Percentiles rank a stretch among this genome's conserved stretches.
Evolutionary conservation across 805 yeast genomes (phyloP).

Genomic region (Saccharomycopsis guyanensis): DNA sequence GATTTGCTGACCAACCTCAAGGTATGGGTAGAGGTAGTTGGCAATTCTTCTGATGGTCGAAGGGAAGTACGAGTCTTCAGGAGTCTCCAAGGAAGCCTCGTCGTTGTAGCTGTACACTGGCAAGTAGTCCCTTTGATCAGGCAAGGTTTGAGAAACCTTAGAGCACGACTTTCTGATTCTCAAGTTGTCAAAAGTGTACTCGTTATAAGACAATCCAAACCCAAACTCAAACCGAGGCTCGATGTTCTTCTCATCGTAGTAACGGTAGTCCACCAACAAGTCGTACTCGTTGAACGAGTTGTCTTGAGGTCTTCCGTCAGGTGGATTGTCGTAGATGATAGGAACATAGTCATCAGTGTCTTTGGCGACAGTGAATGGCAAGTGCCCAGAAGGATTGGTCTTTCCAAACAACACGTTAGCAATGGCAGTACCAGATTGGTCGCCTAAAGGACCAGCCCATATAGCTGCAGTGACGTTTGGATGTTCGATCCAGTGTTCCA

Average conservation of each 20-base stretch:
- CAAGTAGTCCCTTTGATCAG: slow-evolving; percentile 39
- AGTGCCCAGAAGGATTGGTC: slow-evolving; percentile 50
- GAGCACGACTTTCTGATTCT: slow-evolving; percentile 37
- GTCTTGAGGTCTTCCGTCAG: slow-evolving; percentile 31
- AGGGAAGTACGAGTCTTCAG: slow-evolving; percentile 46
- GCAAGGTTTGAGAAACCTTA: slow-evolving; percentile 23
- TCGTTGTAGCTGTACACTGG: slow-evolving; percentile 34
- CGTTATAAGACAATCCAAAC: slow-evolving; percentile 50
- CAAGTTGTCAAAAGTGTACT: slow-evolving; percentile 29
- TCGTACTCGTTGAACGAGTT: slow-evolving; percentile 25
- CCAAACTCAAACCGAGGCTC: slow-evolving; percentile 57
- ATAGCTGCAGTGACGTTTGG: slow-evolving; percentile 52
- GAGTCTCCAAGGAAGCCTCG: slow-evolving; percentile 39
- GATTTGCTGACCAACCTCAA: slow-evolving; percentile 25
- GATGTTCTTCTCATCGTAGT: slow-evolving; percentile 47
- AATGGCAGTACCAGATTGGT: slow-evolving; percentile 45
- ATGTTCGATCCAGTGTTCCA: slow-evolving; percentile 47
- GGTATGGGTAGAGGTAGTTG: slow-evolving; percentile 47
- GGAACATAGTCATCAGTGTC: slow-evolving; percentile 40
- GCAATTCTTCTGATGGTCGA: slow-evolving; percentile 43
- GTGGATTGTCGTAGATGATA: slow-evolving; percentile 32
- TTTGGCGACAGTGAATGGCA: slow-evolving; percentile 57
- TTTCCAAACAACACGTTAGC: slow-evolving; percentile 55
- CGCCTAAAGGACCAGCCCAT: slow-evolving; percentile 50
- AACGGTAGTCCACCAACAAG: slow-evolving; percentile 43